Evolutionary conservation across 352 stramenopile species (phyloP).

Genomic region (Globisporangium spiculum): DNA sequence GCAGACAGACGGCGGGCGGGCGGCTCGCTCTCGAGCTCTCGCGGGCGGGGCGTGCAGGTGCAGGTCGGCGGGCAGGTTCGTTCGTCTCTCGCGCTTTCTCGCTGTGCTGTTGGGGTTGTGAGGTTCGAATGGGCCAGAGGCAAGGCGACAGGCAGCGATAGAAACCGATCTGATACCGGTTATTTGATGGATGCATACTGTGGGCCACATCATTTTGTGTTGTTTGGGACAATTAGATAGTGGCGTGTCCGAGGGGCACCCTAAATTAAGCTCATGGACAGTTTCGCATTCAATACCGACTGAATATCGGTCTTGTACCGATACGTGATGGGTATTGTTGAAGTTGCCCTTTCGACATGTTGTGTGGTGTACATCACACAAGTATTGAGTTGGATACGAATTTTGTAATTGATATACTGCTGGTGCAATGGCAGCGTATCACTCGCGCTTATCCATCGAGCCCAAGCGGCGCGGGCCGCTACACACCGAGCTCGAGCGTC

Average conservation of each 20-base stretch:
- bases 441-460: constrained; percentile 7
- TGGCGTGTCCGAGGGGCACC: too few relatives aligned
- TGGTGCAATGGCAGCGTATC: not conserved
- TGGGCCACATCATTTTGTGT: not conserved
- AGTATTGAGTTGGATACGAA: not conserved
- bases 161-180: not conserved
- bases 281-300: not conserved
- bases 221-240: too few relatives aligned
- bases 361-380: not conserved
- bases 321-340: not conserved
- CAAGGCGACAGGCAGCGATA: not conserved
- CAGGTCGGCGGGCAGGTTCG: not conserved
- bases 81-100: constrained; percentile 1
- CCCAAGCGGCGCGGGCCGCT: constrained; percentile 2
- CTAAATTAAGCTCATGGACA: too few relatives aligned
- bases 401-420: not conserved
- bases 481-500: not conserved
- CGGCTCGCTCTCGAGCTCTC: not conserved
- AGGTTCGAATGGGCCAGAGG: not conserved
- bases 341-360: not conserved
- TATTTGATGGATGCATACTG: not conserved
- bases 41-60: too few relatives aligned
- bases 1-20: not conserved
- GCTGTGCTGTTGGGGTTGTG: not conserved
- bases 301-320: not conserved